A percentile compares a stretch with the other conserved stretches of the same genome.
Evolutionary conservation across 352 stramenopile species (phyloP).

Genomic region (Pythium rhizo-oryzae): DNA sequence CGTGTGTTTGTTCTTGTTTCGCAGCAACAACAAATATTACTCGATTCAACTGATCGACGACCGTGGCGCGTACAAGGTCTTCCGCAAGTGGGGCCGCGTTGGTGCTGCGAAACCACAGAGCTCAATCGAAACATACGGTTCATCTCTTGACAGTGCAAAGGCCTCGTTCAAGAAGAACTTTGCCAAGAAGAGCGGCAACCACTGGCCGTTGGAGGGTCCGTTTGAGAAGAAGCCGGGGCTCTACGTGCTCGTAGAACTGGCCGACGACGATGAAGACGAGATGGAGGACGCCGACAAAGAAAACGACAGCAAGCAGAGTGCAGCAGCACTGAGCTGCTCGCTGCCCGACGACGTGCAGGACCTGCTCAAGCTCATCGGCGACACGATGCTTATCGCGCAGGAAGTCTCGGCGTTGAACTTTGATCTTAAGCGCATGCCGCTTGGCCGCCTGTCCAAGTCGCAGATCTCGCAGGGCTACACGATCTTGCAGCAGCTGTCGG

Average conservation of each 20-base stretch:
- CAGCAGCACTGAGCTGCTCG: not conserved
- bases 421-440: constrained; percentile 38
- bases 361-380: constrained; percentile 35
- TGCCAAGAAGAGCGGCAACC: constrained; percentile 62
- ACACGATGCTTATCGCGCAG: constrained; percentile 32
- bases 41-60: constrained; percentile 67
- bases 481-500: constrained; percentile 53
- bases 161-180: constrained; percentile 62
- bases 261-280: constrained; percentile 25
- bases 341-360: constrained; percentile 25
- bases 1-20: not conserved
- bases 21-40: constrained; percentile 82
- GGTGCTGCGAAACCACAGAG: constrained; percentile 48
- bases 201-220: constrained; percentile 44
- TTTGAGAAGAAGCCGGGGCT: constrained; percentile 58
- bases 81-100: constrained; percentile 73
- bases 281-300: constrained; percentile 14
- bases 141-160: constrained; percentile 50
- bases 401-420: constrained; percentile 39
- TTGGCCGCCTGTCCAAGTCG: constrained; percentile 48
- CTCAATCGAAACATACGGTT: constrained; percentile 2
- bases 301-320: constrained; percentile 11
- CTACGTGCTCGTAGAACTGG: constrained; percentile 63
- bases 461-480: constrained; percentile 70
- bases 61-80: constrained; percentile 44